Percentiles rank a stretch among this genome's conserved stretches.
phyloP scores from a whole-genome alignment of 495 filamentous ascomycete species.

The Penicillium canariense region DNA sequence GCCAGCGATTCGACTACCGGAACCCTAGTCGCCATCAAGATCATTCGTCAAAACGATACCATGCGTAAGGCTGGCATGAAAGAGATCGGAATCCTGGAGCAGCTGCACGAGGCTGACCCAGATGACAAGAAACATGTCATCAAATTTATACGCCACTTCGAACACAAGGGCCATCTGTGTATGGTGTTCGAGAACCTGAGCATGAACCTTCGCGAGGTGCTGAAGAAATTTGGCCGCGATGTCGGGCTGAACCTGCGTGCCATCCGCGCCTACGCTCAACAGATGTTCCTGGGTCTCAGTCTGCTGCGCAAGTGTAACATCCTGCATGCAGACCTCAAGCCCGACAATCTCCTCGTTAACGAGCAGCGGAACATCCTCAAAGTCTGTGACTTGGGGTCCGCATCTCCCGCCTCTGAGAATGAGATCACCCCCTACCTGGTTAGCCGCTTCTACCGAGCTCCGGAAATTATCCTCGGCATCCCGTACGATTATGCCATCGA shows the following conservation, averaged over 20 bases:
- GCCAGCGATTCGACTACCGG: conserved; percentile 76
- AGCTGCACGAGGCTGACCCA: conserved; percentile 76
- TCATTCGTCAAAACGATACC: conserved; percentile 91
- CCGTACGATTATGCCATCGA: conserved; percentile 92
- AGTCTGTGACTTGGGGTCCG: conserved; percentile 93
- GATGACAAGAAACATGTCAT: conserved; percentile 92
- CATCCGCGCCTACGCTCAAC: conserved; percentile 83
- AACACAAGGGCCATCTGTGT: conserved; percentile 93
- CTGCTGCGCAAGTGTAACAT: conserved; percentile 88
- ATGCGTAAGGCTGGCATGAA: conserved; percentile 92
- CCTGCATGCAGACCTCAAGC: conserved; percentile 93
- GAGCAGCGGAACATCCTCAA: conserved; percentile 83
- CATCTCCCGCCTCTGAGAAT: conserved; percentile 82
- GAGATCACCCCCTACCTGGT: conserved; percentile 93
- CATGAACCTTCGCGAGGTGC: conserved; percentile 89
- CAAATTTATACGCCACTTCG: conserved; percentile 79
- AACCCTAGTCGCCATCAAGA: conserved; percentile 81
- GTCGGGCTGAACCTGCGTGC: conserved; percentile 85
- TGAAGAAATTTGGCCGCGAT: conserved; percentile 95
- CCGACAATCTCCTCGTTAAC: conserved; percentile 93
- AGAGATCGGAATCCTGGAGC: conserved; percentile 86
- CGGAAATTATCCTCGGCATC: conserved; percentile 95
- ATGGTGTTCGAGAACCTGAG: conserved; percentile 95
- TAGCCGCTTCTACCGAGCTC: conserved; percentile 94
- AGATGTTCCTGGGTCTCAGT: conserved; percentile 86